Evolutionary conservation across 768 basidiomycete genomes (phyloP).

Genomic region (Pholiota microspora): DNA sequence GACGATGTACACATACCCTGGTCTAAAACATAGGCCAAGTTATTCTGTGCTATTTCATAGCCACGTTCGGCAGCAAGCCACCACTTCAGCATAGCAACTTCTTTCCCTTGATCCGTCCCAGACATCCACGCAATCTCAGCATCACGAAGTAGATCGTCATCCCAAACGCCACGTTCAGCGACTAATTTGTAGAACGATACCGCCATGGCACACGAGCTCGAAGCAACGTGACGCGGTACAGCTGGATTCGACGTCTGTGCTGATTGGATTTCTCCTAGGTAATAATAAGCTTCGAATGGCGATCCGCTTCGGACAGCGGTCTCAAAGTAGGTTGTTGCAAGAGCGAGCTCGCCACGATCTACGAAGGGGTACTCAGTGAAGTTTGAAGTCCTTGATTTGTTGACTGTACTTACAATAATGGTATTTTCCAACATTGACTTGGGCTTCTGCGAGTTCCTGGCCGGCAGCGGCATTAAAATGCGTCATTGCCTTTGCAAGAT

Average conservation of each 20-base stretch:
- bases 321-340: conserved; percentile 78
- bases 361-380: background rate
- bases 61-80: conserved; percentile 94
- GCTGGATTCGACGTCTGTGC: conserved; percentile 44
- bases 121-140: conserved; percentile 77
- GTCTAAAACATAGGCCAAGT: conserved; percentile 88
- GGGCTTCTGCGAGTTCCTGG: conserved; percentile 89
- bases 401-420: conserved; percentile 40
- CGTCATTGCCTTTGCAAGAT: conserved; percentile 58
- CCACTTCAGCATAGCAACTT: conserved; percentile 89
- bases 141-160: conserved; percentile 75
- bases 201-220: conserved; percentile 84
- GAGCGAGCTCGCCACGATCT: conserved; percentile 69
- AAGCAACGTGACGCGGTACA: conserved; percentile 45
- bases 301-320: conserved; percentile 84
- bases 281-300: conserved; percentile 93
- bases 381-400: conserved; percentile 13
- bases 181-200: conserved; percentile 94
- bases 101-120: conserved; percentile 67
- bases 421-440: conserved; percentile 86
- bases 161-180: conserved; percentile 87
- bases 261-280: conserved; percentile 82
- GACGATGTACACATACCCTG: conserved; percentile 53
- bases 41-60: conserved; percentile 91
- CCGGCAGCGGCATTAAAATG: conserved; percentile 80